Percentiles rank a stretch among this genome's conserved stretches.
These are phyloP conservation scores for Gastrolobium villosum DNA, from an alignment of 306 rosid genomes.

Conservation along the genomic window DNA sequence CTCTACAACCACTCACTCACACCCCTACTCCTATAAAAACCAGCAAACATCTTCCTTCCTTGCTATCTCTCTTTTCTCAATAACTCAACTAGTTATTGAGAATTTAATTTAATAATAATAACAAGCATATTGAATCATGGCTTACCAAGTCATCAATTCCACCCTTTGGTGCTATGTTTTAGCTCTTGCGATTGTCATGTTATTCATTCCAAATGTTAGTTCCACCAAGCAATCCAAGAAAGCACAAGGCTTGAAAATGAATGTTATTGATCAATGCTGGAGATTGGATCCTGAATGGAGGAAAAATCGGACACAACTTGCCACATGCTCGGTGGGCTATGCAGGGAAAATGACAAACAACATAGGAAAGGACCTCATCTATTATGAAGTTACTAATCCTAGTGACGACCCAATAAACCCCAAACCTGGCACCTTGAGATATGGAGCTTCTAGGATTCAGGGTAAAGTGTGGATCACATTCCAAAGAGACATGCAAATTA, in stretches of 20 bases:
- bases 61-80: not conserved
- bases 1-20: slow-evolving; percentile 16
- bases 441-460: slow-evolving; percentile 45
- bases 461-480: slow-evolving; percentile 50
- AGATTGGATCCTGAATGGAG: slow-evolving; percentile 44
- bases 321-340: slow-evolving; percentile 45
- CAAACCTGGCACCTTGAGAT: slow-evolving; percentile 44
- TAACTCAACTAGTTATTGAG: not conserved
- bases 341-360: slow-evolving; percentile 49
- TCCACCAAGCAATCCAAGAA: slow-evolving; percentile 8
- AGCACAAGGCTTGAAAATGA: slow-evolving; percentile 30
- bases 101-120: not conserved
- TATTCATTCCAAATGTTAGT: slow-evolving; percentile 27
- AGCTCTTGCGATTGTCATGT: not conserved
- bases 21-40: not conserved
- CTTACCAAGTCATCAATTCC: not conserved
- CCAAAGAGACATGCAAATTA: slow-evolving; percentile 48
- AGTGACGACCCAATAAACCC: slow-evolving; percentile 44
- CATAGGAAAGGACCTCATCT: slow-evolving; percentile 35
- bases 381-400: slow-evolving; percentile 41
- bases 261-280: slow-evolving; percentile 49
- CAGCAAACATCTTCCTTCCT: not conserved
- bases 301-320: slow-evolving; percentile 33
- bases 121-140: slow-evolving; percentile 20
- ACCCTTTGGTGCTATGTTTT: slow-evolving; percentile 8